A percentile compares a stretch with the other conserved stretches of the same genome.
phyloP scores from a whole-genome alignment of 2,329 filamentous ascomycete species.

The Fusarium azukiicola region DNA sequence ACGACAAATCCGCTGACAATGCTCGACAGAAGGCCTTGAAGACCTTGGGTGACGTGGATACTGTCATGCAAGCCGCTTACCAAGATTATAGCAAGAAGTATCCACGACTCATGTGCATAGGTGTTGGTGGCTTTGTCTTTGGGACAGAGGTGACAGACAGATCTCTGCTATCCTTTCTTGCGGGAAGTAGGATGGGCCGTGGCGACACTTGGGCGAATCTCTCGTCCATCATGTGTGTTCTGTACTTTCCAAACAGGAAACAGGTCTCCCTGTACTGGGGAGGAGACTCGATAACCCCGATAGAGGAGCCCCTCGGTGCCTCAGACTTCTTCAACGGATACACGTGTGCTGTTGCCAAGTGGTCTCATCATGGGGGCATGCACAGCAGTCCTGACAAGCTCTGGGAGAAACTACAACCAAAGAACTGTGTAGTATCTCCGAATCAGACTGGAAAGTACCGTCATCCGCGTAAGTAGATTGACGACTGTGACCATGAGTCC shows the following conservation, averaged over 20 bases:
- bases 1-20: not conserved
- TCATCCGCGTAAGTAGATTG: not conserved
- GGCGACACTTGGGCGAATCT: not conserved
- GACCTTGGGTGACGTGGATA: too few relatives aligned
- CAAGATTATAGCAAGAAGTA: not conserved
- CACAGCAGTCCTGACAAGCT: not conserved
- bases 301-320: too few relatives aligned
- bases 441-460: not conserved
- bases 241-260: not conserved
- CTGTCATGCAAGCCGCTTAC: too few relatives aligned
- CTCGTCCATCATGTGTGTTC: not conserved
- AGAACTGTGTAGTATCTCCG: not conserved
- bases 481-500: too few relatives aligned
- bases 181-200: not conserved
- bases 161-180: not conserved
- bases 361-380: too few relatives aligned
- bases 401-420: not conserved
- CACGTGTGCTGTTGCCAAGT: too few relatives aligned
- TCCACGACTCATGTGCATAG: not conserved
- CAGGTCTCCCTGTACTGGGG: not conserved
- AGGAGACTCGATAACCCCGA: not conserved
- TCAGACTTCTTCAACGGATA: too few relatives aligned
- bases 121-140: not conserved
- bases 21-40: not conserved
- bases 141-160: not conserved